Percentiles rank a stretch among this genome's conserved stretches.
These are phyloP conservation scores for Tuber umbilicatum DNA, from an alignment of 495 filamentous ascomycete genomes.

Conservation along the genomic window DNA sequence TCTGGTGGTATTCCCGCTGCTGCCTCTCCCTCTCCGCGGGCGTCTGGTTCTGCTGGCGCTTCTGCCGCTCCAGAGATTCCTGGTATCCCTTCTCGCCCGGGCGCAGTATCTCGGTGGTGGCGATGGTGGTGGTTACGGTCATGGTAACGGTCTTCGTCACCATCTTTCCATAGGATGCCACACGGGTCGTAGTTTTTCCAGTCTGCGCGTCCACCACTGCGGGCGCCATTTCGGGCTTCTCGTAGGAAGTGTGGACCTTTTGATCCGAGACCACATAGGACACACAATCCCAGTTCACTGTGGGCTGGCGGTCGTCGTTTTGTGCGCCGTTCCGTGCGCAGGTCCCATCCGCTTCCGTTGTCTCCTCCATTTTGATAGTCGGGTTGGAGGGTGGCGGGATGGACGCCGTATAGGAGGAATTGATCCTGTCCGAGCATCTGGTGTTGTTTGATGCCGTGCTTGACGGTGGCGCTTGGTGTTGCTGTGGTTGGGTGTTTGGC, in stretches of 20 bases:
- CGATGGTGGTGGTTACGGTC: conserved; percentile 39
- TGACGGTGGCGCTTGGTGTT: background rate
- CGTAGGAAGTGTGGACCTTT: conserved; percentile 35
- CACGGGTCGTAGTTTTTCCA: conserved; percentile 12
- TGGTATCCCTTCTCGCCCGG: conserved; percentile 34
- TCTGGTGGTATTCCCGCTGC: conserved; percentile 30
- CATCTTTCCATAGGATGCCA: conserved; percentile 36
- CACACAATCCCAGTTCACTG: conserved; percentile 39
- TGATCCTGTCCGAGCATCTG: conserved; percentile 17
- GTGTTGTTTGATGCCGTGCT: conserved; percentile 23
- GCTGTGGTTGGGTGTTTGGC: background rate
- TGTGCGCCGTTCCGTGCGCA: background rate
- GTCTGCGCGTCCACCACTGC: conserved; percentile 13
- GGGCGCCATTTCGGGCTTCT: conserved; percentile 34
- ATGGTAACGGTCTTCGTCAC: conserved; percentile 39
- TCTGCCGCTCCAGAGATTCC: conserved; percentile 32
- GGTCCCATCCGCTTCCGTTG: background rate
- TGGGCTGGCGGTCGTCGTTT: conserved; percentile 17
- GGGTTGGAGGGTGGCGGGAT: conserved; percentile 15
- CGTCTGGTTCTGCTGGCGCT: conserved; percentile 24
- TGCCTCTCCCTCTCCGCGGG: conserved; percentile 26
- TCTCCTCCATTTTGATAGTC: conserved; percentile 3
- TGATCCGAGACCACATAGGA: conserved; percentile 39
- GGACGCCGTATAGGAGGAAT: conserved; percentile 25
- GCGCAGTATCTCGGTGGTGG: conserved; percentile 38